phyloP scores from a whole-genome alignment of 441 rosid species.

The Adansonia gregorii region DNA sequence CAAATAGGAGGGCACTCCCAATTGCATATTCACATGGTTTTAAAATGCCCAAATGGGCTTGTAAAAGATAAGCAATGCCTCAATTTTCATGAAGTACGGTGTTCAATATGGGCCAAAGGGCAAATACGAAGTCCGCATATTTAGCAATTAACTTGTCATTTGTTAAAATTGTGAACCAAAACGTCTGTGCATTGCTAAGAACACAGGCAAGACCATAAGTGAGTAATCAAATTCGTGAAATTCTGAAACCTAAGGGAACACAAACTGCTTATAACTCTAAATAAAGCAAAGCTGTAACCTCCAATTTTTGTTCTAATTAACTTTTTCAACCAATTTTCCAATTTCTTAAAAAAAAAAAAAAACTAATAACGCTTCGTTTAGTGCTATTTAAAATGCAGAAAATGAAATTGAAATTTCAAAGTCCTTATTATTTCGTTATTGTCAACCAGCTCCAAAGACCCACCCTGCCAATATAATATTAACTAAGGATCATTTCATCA shows the following conservation, averaged over 20 bases:
- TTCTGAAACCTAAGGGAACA: background rate
- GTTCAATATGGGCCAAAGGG: background rate
- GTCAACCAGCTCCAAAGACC: background rate
- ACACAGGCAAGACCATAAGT: slow-evolving; percentile 4
- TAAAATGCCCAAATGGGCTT: background rate
- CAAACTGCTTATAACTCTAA: background rate
- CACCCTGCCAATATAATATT: background rate
- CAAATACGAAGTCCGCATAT: slow-evolving; percentile 1
- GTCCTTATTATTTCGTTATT: background rate
- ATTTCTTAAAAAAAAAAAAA: background rate
- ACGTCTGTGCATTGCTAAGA: background rate
- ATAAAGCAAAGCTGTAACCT: slow-evolving; percentile 17
- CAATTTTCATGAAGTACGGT: background rate
- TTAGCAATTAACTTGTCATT: slow-evolving; percentile 2
- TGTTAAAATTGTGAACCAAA: slow-evolving; percentile 10
- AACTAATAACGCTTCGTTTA: background rate
- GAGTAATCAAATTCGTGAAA: slow-evolving; percentile 12
- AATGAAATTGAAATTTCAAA: background rate
- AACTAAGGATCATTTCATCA: background rate
- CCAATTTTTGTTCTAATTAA: background rate
- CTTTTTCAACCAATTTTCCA: background rate
- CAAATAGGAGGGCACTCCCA: background rate
- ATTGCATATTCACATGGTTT: background rate
- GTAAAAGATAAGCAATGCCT: slow-evolving; percentile 4
- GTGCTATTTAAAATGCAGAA: slow-evolving; percentile 16